Evolutionary conservation across 805 yeast species (phyloP).

Genomic region (Saccharomycopsis amapae): DNA sequence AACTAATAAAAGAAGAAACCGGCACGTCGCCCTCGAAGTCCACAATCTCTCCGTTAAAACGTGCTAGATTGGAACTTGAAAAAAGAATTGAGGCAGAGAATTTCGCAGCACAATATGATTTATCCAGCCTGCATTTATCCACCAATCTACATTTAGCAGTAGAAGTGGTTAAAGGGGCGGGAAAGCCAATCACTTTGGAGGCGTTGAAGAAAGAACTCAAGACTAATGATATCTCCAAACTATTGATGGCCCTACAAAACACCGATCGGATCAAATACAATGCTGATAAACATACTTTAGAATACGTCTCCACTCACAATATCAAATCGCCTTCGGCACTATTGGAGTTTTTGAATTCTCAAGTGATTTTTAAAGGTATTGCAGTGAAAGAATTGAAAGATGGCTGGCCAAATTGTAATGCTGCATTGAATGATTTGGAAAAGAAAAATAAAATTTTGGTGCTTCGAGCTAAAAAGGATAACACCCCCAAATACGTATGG

Average conservation of each 20-base stretch:
- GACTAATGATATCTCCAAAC: slow-evolving; percentile 45
- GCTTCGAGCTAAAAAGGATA: slow-evolving; percentile 85
- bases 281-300: slow-evolving; percentile 54
- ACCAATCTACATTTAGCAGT: slow-evolving; percentile 88
- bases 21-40: too few species aligned
- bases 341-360: slow-evolving; percentile 63
- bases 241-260: slow-evolving; percentile 65
- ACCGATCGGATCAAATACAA: slow-evolving; percentile 73
- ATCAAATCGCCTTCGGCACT: slow-evolving; percentile 77
- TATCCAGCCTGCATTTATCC: slow-evolving; percentile 50
- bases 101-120: slow-evolving; percentile 23
- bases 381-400: slow-evolving; percentile 75
- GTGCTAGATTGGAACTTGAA: slow-evolving; percentile 24
- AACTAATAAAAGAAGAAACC: too few species aligned
- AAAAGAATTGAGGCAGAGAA: slow-evolving; percentile 6
- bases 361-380: slow-evolving; percentile 81
- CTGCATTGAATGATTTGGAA: slow-evolving; percentile 73
- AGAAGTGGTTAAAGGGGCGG: slow-evolving; percentile 70
- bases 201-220: slow-evolving; percentile 64
- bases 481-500: slow-evolving; percentile 90
- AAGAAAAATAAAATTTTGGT: slow-evolving; percentile 71
- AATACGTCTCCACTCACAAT: slow-evolving; percentile 84
- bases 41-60: slow-evolving; percentile 39
- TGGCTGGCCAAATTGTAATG: slow-evolving; percentile 91
- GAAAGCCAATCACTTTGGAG: slow-evolving; percentile 58